Conservation (phyloP, 371 early-diverging fungal genomes). For the Mortierella sp. region DNA sequence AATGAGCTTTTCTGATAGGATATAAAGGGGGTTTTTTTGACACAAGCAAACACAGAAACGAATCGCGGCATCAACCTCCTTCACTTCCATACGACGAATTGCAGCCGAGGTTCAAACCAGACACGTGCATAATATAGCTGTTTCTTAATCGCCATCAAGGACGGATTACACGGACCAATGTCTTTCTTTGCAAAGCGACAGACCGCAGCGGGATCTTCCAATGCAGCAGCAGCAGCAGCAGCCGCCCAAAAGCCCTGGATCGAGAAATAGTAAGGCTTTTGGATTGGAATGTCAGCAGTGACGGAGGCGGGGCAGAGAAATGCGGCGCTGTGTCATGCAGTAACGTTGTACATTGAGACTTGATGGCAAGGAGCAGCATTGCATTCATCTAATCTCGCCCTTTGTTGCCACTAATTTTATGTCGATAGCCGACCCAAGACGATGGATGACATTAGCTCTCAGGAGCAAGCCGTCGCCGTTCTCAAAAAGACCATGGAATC, state of each 20-base stretch:
- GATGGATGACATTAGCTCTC: conserved; percentile 88
- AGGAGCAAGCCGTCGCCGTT: conserved; percentile 91
- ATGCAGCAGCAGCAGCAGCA: conserved; percentile 29
- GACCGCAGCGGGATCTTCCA: conserved; percentile 17
- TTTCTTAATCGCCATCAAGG: neutral
- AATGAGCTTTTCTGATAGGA: too few relatives aligned
- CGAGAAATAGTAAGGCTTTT: conserved; percentile 76
- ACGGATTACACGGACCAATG: neutral
- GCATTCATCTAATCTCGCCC: conserved; percentile 3
- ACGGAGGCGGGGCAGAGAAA: neutral
- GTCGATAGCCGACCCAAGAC: conserved; percentile 84
- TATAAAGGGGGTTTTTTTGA: too few relatives aligned
- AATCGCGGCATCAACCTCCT: too few relatives aligned
- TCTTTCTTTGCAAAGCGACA: conserved; percentile 50
- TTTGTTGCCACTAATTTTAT: conserved; percentile 32
- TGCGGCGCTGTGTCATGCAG: too few relatives aligned
- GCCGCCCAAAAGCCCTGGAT: conserved; percentile 75
- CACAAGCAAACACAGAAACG: too few relatives aligned
- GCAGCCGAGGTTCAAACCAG: too few relatives aligned
- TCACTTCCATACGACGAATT: too few relatives aligned
- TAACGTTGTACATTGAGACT: too few relatives aligned
- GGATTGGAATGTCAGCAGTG: neutral
- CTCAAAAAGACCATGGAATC: conserved; percentile 87
- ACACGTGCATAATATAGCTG: neutral
- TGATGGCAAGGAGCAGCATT: neutral